phyloP scores from a whole-genome alignment of 78 protist species.

The Dictyostelium firmibasis region DNA sequence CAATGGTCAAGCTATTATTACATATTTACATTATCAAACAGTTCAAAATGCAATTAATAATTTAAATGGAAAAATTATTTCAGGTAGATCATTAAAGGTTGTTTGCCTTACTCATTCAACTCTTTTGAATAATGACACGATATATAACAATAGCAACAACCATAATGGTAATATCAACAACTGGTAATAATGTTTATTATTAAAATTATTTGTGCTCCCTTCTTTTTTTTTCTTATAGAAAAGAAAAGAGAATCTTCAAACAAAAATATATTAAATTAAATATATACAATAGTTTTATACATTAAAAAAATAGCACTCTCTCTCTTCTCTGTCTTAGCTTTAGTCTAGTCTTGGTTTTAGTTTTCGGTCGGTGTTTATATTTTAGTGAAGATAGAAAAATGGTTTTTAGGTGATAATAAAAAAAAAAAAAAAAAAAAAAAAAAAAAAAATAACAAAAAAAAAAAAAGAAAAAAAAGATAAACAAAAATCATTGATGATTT shows the following conservation, averaged over 20 bases:
- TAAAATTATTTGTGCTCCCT: neutral
- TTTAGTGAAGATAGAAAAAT: neutral
- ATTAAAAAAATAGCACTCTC: neutral
- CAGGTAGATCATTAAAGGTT: slow-evolving; percentile 27
- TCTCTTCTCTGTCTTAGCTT: neutral
- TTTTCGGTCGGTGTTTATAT: neutral
- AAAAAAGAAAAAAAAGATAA: too few species aligned
- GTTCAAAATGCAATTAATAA: slow-evolving; percentile 11
- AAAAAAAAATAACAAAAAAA: too few species aligned
- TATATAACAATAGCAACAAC: neutral
- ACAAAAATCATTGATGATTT: too few species aligned
- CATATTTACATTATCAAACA: neutral
- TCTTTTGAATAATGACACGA: neutral
- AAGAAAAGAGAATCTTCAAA: too few species aligned
- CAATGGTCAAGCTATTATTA: slow-evolving; percentile 18
- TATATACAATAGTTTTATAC: too few species aligned
- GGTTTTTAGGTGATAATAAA: neutral
- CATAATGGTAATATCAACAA: neutral
- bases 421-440: too few species aligned
- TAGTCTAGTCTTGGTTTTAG: neutral
- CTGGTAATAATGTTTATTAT: neutral
- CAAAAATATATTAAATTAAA: too few species aligned
- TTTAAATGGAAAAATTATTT: slow-evolving; percentile 14
- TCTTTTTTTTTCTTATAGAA: neutral
- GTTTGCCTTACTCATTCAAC: neutral